phyloP scores from a whole-genome alignment of 441 rosid genomes.

The Jatropha multifida region DNA sequence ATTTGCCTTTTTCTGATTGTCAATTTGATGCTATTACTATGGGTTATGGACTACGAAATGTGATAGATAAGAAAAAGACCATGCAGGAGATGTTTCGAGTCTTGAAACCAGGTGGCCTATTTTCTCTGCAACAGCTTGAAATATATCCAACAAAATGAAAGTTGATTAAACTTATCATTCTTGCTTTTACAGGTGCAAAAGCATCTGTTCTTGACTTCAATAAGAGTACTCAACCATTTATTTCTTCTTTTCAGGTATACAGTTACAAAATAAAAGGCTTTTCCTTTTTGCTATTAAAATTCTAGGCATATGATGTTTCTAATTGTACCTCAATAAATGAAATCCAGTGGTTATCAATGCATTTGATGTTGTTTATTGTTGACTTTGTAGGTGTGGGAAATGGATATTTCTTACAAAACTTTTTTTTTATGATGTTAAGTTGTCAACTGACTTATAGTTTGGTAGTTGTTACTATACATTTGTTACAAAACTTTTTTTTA shows the following conservation, averaged over 20 bases:
- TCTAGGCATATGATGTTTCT: not conserved
- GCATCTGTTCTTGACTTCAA: constrained; percentile 77
- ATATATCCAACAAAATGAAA: not conserved
- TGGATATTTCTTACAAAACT: no score
- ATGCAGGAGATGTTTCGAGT: constrained; percentile 71
- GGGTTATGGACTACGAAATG: constrained; percentile 86
- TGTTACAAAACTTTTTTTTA: no score
- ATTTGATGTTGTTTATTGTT: not conserved
- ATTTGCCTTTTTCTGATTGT: constrained; percentile 68
- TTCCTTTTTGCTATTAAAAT: not conserved
- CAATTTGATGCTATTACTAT: constrained; percentile 74
- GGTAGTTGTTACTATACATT: not conserved
- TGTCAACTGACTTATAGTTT: no score
- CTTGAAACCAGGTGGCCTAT: constrained; percentile 67
- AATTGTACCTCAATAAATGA: not conserved
- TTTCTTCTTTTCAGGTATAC: constrained; percentile 64
- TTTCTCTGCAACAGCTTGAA: not conserved
- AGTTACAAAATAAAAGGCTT: not conserved
- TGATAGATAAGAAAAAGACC: constrained; percentile 60
- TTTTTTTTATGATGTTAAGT: no score
- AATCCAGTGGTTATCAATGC: not conserved
- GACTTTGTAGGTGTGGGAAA: not conserved
- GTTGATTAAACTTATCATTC: constrained; percentile 12
- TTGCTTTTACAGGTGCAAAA: constrained; percentile 52
- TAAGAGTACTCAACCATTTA: constrained; percentile 51